phyloP scores from a whole-genome alignment of 306 rosid species.

The Quercus engelmannii region DNA sequence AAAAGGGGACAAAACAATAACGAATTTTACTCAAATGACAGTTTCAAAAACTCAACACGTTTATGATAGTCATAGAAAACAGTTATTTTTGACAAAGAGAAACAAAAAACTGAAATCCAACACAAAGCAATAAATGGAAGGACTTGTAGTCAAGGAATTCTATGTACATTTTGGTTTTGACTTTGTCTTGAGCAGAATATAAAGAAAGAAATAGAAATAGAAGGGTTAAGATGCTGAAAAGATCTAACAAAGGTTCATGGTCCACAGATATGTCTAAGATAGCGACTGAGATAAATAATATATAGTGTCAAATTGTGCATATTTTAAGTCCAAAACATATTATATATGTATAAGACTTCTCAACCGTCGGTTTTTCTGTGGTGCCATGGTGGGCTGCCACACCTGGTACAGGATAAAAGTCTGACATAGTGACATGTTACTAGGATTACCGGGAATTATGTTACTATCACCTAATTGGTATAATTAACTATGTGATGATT shows the following conservation, averaged over 20 bases:
- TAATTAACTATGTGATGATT: too few relatives aligned
- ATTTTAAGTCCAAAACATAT: not conserved
- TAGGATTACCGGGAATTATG: conserved; percentile 36
- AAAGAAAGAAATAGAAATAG: not conserved
- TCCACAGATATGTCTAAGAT: not conserved
- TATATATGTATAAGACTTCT: not conserved
- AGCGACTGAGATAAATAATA: conserved; percentile 20
- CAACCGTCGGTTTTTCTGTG: not conserved
- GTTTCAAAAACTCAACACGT: conserved; percentile 18
- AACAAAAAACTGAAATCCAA: conserved; percentile 13
- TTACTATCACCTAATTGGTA: too few relatives aligned
- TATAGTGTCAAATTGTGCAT: conserved; percentile 27
- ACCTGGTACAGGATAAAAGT: conserved; percentile 21
- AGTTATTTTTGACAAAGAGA: not conserved
- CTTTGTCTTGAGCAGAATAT: not conserved
- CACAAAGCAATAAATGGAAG: not conserved
- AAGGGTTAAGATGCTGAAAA: conserved; percentile 18
- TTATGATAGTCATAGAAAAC: conserved; percentile 9
- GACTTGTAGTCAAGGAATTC: conserved; percentile 14
- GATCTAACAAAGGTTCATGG: not conserved
- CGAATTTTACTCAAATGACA: conserved; percentile 8
- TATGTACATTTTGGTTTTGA: conserved; percentile 12
- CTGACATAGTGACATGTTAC: conserved; percentile 6
- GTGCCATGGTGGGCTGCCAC: conserved; percentile 25
- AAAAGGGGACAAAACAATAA: conserved; percentile 3